These are phyloP conservation scores for Leucogyrophana mollusca DNA, from an alignment of 768 basidiomycete genomes.

Conservation along the genomic window DNA sequence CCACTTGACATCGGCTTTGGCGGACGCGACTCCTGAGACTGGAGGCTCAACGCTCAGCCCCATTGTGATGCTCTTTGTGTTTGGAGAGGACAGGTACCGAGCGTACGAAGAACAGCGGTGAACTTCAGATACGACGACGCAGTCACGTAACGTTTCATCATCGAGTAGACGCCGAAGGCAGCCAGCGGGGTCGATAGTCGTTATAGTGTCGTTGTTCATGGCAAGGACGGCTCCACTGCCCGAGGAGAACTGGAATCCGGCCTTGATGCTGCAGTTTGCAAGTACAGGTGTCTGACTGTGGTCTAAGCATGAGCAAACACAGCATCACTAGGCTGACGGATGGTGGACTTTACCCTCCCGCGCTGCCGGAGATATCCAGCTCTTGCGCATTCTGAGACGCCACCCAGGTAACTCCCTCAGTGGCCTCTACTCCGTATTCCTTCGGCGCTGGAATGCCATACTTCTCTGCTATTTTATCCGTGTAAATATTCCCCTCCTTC, in stretches of 20 bases:
- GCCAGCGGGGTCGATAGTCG: constrained; percentile 25
- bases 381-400: constrained; percentile 23
- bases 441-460: constrained; percentile 21
- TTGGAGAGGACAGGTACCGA: constrained; percentile 20
- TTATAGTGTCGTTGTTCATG: constrained; percentile 28
- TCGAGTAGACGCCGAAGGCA: constrained; percentile 26
- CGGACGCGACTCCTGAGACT: constrained; percentile 14
- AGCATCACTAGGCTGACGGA: too few species aligned
- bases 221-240: constrained; percentile 29
- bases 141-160: constrained; percentile 18
- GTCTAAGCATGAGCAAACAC: background rate
- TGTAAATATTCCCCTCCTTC: constrained; percentile 32
- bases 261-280: constrained; percentile 24
- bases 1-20: constrained; percentile 18
- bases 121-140: constrained; percentile 32
- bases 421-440: constrained; percentile 15
- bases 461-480: constrained; percentile 21
- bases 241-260: constrained; percentile 25
- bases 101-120: constrained; percentile 33
- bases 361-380: constrained; percentile 13
- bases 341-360: constrained; percentile 11
- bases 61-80: constrained; percentile 18
- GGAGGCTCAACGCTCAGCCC: constrained; percentile 22
- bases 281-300: constrained; percentile 21
- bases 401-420: constrained; percentile 26